Evolutionary conservation across 306 rosid genomes (phyloP).

Genomic region (Astragalus membranaceus): DNA sequence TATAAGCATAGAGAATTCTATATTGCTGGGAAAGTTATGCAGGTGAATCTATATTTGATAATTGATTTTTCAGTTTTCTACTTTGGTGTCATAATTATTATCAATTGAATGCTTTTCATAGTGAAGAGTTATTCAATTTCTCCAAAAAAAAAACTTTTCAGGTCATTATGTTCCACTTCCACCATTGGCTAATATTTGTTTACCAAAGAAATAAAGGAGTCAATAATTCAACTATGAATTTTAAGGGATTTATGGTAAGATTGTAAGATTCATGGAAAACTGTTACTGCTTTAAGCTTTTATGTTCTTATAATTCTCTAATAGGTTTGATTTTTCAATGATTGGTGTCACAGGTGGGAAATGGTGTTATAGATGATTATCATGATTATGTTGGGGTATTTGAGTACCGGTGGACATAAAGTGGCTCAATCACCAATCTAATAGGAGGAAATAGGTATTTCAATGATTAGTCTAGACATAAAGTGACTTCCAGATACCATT

Average conservation of each 20-base stretch:
- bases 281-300: background rate
- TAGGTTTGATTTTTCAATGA: constrained; percentile 8
- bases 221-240: constrained; percentile 64
- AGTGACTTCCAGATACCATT: no score
- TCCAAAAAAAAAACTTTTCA: no score
- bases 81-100: no score
- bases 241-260: constrained; percentile 88
- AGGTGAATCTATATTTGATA: no score
- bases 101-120: no score
- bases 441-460: no score
- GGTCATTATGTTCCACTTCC: constrained; percentile 98
- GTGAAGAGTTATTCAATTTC: constrained; percentile 7
- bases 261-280: background rate
- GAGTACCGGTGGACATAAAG: constrained; percentile 98
- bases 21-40: no score
- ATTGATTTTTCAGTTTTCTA: no score
- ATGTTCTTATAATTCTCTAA: constrained; percentile 4
- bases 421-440: no score
- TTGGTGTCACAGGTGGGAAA: constrained; percentile 75
- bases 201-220: constrained; percentile 62
- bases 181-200: constrained; percentile 72
- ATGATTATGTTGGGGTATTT: constrained; percentile 75
- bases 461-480: no score
- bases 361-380: no score
- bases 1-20: no score